A percentile compares a stretch with the other conserved stretches of the same genome.
Evolutionary conservation across 129 eudicot genomes (phyloP).

Genomic region (Dittrichia graveolens): DNA sequence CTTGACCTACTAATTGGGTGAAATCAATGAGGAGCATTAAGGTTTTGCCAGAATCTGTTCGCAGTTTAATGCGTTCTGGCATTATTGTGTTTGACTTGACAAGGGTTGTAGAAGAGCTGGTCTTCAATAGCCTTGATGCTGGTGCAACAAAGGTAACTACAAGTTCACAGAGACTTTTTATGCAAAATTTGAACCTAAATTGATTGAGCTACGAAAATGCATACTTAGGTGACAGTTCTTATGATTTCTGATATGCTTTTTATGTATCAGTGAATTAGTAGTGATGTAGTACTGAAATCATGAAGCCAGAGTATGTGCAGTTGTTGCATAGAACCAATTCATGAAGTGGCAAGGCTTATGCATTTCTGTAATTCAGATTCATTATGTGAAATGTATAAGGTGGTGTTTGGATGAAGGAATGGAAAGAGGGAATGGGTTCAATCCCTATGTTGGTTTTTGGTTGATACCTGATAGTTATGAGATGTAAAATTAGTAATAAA

Average conservation of each 20-base stretch:
- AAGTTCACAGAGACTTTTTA: not conserved
- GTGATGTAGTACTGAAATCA: too few species aligned
- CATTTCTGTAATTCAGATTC: too few species aligned
- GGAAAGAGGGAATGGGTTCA: too few species aligned
- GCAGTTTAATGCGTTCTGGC: constrained; percentile 78
- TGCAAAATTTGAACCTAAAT: constrained; percentile 2
- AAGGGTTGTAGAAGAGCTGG: constrained; percentile 87
- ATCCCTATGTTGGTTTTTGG: too few species aligned
- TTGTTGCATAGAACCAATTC: too few species aligned
- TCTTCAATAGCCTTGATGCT: constrained; percentile 91
- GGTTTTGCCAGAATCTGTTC: constrained; percentile 69
- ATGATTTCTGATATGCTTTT: not conserved
- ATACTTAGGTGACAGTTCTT: not conserved
- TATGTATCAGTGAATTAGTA: constrained; percentile 6
- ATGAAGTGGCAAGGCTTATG: too few species aligned
- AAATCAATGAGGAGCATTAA: constrained; percentile 61
- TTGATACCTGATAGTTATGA: too few species aligned
- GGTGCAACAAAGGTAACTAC: constrained; percentile 82
- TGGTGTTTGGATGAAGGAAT: too few species aligned
- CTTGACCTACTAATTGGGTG: constrained; percentile 1
- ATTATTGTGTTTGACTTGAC: constrained; percentile 62
- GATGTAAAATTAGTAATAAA: too few species aligned
- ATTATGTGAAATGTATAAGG: too few species aligned
- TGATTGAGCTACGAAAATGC: not conserved
- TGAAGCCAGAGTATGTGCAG: too few species aligned